Conservation (phyloP, 805 yeast genomes). For the Debaryomyces castellii region DNA sequence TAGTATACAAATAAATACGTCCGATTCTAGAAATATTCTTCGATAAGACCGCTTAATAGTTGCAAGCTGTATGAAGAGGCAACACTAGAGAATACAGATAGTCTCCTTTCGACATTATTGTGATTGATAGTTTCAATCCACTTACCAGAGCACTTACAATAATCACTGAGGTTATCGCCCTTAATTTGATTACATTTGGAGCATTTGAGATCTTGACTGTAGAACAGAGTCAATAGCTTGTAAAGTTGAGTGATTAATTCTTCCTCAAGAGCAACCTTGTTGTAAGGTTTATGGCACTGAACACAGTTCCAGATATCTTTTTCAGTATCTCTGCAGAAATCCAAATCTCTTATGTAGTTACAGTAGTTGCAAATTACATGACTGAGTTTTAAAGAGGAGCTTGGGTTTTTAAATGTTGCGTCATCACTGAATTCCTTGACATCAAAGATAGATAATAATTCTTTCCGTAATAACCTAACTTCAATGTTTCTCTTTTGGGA, state of each 20-base stretch:
- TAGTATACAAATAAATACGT: slow-evolving; percentile 2
- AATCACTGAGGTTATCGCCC: slow-evolving; percentile 65
- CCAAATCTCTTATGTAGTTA: slow-evolving; percentile 70
- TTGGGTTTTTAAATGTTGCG: slow-evolving; percentile 72
- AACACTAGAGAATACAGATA: slow-evolving; percentile 55
- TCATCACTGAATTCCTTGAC: slow-evolving; percentile 81
- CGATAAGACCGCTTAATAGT: slow-evolving; percentile 44
- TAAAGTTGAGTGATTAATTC: slow-evolving; percentile 65
- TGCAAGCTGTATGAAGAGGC: slow-evolving; percentile 61
- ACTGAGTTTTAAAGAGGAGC: slow-evolving; percentile 63
- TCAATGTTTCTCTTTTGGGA: slow-evolving; percentile 68
- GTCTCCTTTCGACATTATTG: slow-evolving; percentile 42
- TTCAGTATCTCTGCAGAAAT: slow-evolving; percentile 72
- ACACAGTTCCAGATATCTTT: slow-evolving; percentile 58
- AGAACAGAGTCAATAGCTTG: slow-evolving; percentile 55
- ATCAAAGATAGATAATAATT: slow-evolving; percentile 69
- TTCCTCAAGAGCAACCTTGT: slow-evolving; percentile 76
- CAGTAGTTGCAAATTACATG: slow-evolving; percentile 81
- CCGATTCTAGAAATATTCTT: slow-evolving; percentile 12
- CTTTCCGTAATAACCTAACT: slow-evolving; percentile 71
- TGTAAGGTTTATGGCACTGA: slow-evolving; percentile 63
- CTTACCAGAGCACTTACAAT: slow-evolving; percentile 85
- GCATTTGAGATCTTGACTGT: slow-evolving; percentile 81
- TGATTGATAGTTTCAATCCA: slow-evolving; percentile 64
- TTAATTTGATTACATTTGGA: slow-evolving; percentile 68